Evolutionary conservation across 176 grass and related monocot species (phyloP), one percentile per base, ranked within the genome.

Genomic region (Saccharum spontaneum): DNA sequence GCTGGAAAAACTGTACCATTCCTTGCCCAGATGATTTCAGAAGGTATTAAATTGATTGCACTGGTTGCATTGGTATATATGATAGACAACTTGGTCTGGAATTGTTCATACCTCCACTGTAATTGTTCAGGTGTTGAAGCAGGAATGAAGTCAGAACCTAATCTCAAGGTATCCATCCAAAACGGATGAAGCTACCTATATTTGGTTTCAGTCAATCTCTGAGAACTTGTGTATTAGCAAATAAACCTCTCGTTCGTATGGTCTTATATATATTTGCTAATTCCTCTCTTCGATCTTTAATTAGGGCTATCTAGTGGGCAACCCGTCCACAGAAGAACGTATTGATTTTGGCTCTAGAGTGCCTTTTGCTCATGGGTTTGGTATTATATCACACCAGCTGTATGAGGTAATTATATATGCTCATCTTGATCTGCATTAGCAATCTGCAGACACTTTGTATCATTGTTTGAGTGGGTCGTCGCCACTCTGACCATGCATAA

Each of bases 351-450:
- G 4, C 5, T 73, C 84, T 30, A 82, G 1, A 82, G 84, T 92
- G 33, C 91, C 91, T 0, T 90, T 10, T 82, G 91, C 91, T 30
- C 91, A 87, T 4, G 91, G 91, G 24, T 6, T 85, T 7, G 84
- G 87, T 18, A 82, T 92, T 28, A 92, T 92, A 77, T 92, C 87
- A 31, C 80, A 92, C 55, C 87, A 92, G 77, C 8, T 92, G 15
- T 92, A 87, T n/a, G 84, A 90, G 91, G 88, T 92, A 79, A 79
- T 20, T 34, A 1, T 24, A 22, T n/a, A 54, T 59, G 2, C 24
- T 33, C 16, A 14, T 28, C n/a, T 17, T 6, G 7, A 17, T 84
- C 66, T n/a, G 23, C 36, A 31, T 6, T 34, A 13, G 12, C 8
- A 17, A 43, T 46, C 18, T 23, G 8, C 10, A n/a, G 13, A 70